phyloP scores from a whole-genome alignment of 83 land plant genomes.

The Picea engelmannii region DNA sequence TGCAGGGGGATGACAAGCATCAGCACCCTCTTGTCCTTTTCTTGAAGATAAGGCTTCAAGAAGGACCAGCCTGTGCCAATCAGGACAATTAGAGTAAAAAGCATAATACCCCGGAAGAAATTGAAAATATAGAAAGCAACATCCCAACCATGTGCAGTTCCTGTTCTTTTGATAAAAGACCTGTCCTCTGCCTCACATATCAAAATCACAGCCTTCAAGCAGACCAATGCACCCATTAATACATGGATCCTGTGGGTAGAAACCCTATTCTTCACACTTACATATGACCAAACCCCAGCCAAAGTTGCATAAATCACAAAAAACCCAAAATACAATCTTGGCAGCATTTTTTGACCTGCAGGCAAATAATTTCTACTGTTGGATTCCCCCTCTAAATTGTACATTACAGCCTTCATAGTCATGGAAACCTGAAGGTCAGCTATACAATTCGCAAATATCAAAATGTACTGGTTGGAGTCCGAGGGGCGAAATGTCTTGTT shows the following conservation, averaged over 20 bases:
- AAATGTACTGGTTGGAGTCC: constrained; percentile 28
- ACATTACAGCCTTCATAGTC: constrained; percentile 44
- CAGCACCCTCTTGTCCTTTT: constrained; percentile 71
- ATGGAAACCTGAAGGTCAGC: constrained; percentile 32
- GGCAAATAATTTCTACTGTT: constrained; percentile 38
- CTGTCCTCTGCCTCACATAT: constrained; percentile 47
- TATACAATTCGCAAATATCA: constrained; percentile 43
- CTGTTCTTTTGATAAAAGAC: constrained; percentile 60
- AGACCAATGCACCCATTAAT: constrained; percentile 43
- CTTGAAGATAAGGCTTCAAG: constrained; percentile 70
- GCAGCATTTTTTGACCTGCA: constrained; percentile 28
- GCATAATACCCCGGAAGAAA: constrained; percentile 59
- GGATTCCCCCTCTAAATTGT: constrained; percentile 26
- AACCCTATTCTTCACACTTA: constrained; percentile 15
- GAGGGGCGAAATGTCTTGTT: background rate
- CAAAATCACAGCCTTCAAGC: constrained; percentile 41
- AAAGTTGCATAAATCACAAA: constrained; percentile 16
- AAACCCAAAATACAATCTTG: constrained; percentile 30
- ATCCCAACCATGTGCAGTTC: constrained; percentile 75
- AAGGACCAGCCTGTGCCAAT: constrained; percentile 79
- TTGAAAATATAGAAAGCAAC: constrained; percentile 62
- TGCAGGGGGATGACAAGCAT: constrained; percentile 81
- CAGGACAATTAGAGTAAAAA: constrained; percentile 64
- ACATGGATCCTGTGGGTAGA: constrained; percentile 33
- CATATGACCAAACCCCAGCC: constrained; percentile 24